These are phyloP conservation scores for Arachnopeziza araneosa DNA, from an alignment of 2,329 filamentous ascomycete species.

Conservation along the genomic window DNA sequence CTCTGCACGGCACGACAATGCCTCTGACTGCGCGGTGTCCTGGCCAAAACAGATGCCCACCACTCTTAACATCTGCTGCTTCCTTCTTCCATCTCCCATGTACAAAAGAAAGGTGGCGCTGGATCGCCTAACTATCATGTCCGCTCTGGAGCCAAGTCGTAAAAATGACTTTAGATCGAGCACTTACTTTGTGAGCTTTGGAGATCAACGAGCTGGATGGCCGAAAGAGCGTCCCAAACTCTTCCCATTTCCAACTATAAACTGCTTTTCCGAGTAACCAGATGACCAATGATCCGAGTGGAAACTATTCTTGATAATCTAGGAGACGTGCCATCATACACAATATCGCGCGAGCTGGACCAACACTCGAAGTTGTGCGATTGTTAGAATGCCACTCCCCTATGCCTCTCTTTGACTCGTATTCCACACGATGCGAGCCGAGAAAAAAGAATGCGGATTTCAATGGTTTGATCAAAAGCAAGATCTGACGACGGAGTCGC, in stretches of 20 bases:
- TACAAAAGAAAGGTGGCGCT: neutral
- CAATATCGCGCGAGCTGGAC: too few species aligned
- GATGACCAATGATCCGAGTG: too few species aligned
- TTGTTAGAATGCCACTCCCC: too few species aligned
- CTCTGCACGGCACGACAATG: neutral
- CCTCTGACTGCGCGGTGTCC: neutral
- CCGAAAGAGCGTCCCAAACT: too few species aligned
- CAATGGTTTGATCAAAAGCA: neutral
- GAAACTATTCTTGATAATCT: too few species aligned
- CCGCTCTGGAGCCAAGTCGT: neutral
- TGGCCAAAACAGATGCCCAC: neutral
- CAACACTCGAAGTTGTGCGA: too few species aligned
- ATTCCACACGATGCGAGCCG: neutral
- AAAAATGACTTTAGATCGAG: neutral
- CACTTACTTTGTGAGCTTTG: neutral
- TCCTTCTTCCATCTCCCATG: neutral
- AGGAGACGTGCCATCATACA: too few species aligned
- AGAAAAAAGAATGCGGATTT: neutral
- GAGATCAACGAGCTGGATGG: neutral
- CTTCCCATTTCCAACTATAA: too few species aligned
- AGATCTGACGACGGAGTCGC: neutral
- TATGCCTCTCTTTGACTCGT: too few species aligned
- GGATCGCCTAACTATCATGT: neutral
- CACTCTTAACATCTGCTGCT: neutral
- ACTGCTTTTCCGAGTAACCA: too few species aligned